phyloP scores from a whole-genome alignment of 306 rosid species.

The Betula pendula region DNA sequence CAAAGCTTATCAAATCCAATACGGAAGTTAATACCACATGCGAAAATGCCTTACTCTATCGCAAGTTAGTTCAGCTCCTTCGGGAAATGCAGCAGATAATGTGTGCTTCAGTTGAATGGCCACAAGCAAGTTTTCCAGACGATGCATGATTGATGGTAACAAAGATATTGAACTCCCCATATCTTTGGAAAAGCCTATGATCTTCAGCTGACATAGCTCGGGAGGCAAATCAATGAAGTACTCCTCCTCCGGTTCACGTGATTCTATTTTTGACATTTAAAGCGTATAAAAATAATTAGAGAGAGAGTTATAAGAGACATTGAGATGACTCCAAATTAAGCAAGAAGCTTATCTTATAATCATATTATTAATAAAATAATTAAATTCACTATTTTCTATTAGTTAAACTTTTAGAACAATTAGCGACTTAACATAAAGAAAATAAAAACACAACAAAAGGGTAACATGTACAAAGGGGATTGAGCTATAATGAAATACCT shows the following conservation, averaged over 20 bases:
- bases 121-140: slow-evolving; percentile 82
- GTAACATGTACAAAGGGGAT: background rate
- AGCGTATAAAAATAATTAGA: slow-evolving; percentile 10
- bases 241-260: slow-evolving; percentile 69
- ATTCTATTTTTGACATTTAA: slow-evolving; percentile 44
- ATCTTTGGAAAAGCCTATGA: slow-evolving; percentile 88
- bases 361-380: background rate
- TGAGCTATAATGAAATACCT: background rate
- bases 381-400: no score
- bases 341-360: slow-evolving; percentile 3
- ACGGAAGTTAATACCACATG: slow-evolving; percentile 15
- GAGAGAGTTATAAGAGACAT: slow-evolving; percentile 12
- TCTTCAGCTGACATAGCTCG: slow-evolving; percentile 80
- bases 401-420: no score
- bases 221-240: slow-evolving; percentile 68
- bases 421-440: background rate
- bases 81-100: slow-evolving; percentile 64
- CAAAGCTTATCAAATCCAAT: slow-evolving; percentile 1
- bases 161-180: slow-evolving; percentile 91
- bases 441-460: background rate
- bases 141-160: slow-evolving; percentile 95
- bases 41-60: slow-evolving; percentile 55
- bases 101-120: slow-evolving; percentile 79
- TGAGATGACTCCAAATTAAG: slow-evolving; percentile 28
- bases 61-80: slow-evolving; percentile 67